Conservation (phyloP, 345 rosid species). For the Geranium brycei region DNA sequence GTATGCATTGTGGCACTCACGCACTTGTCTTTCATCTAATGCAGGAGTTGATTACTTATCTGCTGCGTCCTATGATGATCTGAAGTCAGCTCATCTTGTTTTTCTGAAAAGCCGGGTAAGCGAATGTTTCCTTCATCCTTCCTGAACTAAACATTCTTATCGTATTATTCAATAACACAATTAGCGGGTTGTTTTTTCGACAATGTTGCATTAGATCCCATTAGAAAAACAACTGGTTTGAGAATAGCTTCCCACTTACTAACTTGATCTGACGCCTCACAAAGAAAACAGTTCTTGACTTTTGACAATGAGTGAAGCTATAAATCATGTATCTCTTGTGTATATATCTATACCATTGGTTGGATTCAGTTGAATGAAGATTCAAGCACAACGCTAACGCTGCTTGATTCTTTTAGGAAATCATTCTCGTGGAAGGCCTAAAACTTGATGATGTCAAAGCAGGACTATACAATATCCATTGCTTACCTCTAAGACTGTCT, state of each 20-base stretch:
- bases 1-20: not conserved
- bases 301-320: no score
- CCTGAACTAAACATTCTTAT: not conserved
- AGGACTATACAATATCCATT: slow-evolving; percentile 57
- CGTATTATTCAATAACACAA: not conserved
- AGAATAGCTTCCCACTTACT: no score
- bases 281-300: no score
- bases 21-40: no score
- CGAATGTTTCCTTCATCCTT: not conserved
- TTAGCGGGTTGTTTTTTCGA: not conserved
- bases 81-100: not conserved
- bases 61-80: slow-evolving; percentile 11
- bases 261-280: no score
- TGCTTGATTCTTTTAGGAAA: not conserved
- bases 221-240: no score
- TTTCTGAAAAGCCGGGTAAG: slow-evolving; percentile 17
- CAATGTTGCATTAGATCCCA: no score
- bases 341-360: no score
- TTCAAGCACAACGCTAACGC: not conserved
- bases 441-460: slow-evolving; percentile 47
- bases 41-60: slow-evolving; percentile 34
- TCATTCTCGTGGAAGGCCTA: slow-evolving; percentile 40
- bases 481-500: slow-evolving; percentile 54
- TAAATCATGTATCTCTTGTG: no score
- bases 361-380: not conserved